Percentiles rank a stretch among this genome's conserved stretches.
These are phyloP conservation scores for Hortiboletus flavorubellus DNA, from an alignment of 768 basidiomycete species.

Conservation along the genomic window DNA sequence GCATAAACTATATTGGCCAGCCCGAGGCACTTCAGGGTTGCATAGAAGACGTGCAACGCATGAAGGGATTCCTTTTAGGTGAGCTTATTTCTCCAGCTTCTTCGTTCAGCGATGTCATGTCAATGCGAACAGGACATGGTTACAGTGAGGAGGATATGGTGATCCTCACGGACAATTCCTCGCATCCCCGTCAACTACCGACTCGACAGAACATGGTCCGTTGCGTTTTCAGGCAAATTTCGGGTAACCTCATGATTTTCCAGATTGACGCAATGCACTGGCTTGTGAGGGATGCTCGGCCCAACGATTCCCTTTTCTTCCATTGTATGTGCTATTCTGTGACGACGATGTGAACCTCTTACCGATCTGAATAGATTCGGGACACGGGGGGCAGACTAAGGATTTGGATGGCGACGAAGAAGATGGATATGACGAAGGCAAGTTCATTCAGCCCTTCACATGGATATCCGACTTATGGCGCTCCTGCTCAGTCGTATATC, in stretches of 20 bases:
- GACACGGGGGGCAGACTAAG: conserved; percentile 89
- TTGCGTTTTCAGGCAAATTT: conserved; percentile 1
- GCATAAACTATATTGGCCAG: conserved; percentile 82
- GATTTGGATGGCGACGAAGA: conserved; percentile 81
- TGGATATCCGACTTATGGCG: neutral
- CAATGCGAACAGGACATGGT: conserved; percentile 31
- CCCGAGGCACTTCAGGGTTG: conserved; percentile 73
- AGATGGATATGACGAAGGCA: conserved; percentile 81
- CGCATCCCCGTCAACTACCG: conserved; percentile 59
- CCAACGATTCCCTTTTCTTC: conserved; percentile 88
- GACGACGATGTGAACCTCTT: neutral
- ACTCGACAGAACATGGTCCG: conserved; percentile 79
- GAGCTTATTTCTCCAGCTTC: conserved; percentile 21
- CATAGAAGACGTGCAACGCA: conserved; percentile 86
- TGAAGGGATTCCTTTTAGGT: conserved; percentile 75
- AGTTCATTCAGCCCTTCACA: conserved; percentile 8
- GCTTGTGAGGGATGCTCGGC: conserved; percentile 78
- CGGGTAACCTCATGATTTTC: neutral
- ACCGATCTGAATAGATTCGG: conserved; percentile 57
- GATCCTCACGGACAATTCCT: conserved; percentile 74
- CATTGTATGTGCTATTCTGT: conserved; percentile 54
- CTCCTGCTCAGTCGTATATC: conserved; percentile 69
- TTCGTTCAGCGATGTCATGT: neutral
- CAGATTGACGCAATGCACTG: conserved; percentile 83
- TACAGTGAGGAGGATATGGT: conserved; percentile 83